These are phyloP conservation scores for Somion occarium DNA, from an alignment of 1,284 basidiomycete genomes.

Conservation along the genomic window DNA sequence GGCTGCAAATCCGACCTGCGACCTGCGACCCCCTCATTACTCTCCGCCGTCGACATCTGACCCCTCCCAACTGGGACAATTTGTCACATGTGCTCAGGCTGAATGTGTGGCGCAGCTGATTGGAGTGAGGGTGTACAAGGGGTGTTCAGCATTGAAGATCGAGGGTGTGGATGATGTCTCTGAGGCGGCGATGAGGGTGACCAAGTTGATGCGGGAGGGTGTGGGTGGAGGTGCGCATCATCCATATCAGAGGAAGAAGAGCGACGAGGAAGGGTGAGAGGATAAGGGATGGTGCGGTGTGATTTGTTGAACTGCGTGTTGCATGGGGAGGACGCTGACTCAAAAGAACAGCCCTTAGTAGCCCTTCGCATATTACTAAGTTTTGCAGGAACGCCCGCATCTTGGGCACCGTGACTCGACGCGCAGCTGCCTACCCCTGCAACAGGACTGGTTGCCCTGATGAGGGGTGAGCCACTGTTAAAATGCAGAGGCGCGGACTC, in stretches of 20 bases:
- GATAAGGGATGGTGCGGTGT: constrained; percentile 38
- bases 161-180: constrained; percentile 95
- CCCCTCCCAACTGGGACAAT: constrained; percentile 31
- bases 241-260: constrained; percentile 49
- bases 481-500: too few species aligned
- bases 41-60: constrained; percentile 27
- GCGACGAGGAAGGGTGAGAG: constrained; percentile 34
- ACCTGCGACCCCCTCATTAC: constrained; percentile 42
- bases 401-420: too few species aligned
- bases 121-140: constrained; percentile 88
- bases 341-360: too few species aligned
- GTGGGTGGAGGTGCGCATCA: constrained; percentile 38
- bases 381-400: too few species aligned
- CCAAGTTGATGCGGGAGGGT: constrained; percentile 89
- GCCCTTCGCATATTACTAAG: too few species aligned
- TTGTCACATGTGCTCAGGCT: constrained; percentile 70
- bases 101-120: constrained; percentile 76
- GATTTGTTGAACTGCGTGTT: constrained; percentile 31
- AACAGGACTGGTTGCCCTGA: too few species aligned
- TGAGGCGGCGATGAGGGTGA: constrained; percentile 91
- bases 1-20: constrained; percentile 86
- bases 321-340: too few species aligned
- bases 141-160: constrained; percentile 88
- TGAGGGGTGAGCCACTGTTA: too few species aligned
- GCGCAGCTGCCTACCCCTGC: too few species aligned